These are phyloP conservation scores for Leptomonas pyrrhocoris DNA, from an alignment of 208 protist genomes.

Conservation along the genomic window DNA sequence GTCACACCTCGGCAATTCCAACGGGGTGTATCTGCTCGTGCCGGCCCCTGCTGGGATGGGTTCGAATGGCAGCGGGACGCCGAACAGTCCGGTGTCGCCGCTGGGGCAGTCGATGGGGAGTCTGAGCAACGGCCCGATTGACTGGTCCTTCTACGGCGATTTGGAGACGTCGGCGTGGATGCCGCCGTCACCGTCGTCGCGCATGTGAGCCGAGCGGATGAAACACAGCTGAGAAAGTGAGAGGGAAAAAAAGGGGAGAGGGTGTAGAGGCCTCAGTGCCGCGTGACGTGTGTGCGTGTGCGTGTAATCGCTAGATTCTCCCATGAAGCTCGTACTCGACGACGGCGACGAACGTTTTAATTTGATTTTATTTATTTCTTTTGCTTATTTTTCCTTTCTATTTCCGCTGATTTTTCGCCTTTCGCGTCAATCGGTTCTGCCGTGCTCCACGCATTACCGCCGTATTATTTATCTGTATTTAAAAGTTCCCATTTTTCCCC, in stretches of 20 bases:
- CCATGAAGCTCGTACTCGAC: too few relatives aligned
- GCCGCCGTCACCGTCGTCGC: slow-evolving; percentile 21
- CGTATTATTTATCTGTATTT: slow-evolving; percentile 5
- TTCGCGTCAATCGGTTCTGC: too few relatives aligned
- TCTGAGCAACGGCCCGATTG: slow-evolving; percentile 27
- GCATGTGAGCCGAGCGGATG: neutral
- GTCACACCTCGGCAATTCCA: slow-evolving; percentile 18
- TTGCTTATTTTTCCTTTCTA: neutral
- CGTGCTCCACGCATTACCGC: too few relatives aligned
- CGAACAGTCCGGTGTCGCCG: slow-evolving; percentile 13
- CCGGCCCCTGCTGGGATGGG: slow-evolving; percentile 12
- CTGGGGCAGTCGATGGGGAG: slow-evolving; percentile 27
- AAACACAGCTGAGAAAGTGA: neutral
- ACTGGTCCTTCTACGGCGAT: slow-evolving; percentile 52
- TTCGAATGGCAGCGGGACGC: neutral
- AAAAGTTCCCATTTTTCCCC: neutral
- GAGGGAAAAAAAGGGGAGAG: slow-evolving; percentile 3
- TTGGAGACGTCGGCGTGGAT: slow-evolving; percentile 36
- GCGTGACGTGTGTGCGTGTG: too few relatives aligned
- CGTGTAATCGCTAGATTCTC: too few relatives aligned
- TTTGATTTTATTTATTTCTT: slow-evolving; percentile 2
- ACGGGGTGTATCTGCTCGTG: slow-evolving; percentile 26
- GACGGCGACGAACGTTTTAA: too few relatives aligned
- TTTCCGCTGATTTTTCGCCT: neutral
- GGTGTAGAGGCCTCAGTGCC: neutral